phyloP scores from a whole-genome alignment of 768 basidiomycete species.

The Holtermannia corniformis region DNA sequence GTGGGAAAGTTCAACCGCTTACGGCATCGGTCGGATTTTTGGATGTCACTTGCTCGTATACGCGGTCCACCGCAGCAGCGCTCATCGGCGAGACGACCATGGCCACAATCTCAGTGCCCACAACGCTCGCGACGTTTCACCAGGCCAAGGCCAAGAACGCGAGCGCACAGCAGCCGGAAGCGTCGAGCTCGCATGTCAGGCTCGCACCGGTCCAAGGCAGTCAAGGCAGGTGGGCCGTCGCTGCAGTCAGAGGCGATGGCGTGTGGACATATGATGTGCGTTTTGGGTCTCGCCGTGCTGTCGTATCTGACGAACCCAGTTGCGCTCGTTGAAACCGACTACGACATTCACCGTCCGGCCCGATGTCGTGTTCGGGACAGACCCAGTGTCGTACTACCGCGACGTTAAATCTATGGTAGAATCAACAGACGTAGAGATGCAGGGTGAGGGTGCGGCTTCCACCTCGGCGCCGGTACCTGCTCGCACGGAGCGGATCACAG shows the following conservation, averaged over 20 bases:
- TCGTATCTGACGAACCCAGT: constrained; percentile 6
- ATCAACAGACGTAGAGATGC: constrained; percentile 13
- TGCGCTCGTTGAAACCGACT: constrained; percentile 29
- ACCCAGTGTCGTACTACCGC: constrained; percentile 12
- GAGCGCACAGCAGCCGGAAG: neutral
- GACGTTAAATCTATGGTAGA: constrained; percentile 12
- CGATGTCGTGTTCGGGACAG: constrained; percentile 25
- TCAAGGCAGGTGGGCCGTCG: constrained; percentile 23
- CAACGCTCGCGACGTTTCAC: constrained; percentile 29
- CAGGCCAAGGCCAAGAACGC: neutral
- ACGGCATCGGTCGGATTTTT: no score
- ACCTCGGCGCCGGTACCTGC: neutral
- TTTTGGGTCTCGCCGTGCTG: neutral
- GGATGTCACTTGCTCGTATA: no score
- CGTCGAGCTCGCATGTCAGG: constrained; percentile 16
- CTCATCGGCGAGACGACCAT: no score
- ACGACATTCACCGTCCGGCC: constrained; percentile 39
- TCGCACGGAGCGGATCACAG: constrained; percentile 11
- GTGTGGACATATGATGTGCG: constrained; percentile 42
- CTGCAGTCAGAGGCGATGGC: constrained; percentile 39
- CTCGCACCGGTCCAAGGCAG: constrained; percentile 26
- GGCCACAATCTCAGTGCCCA: constrained; percentile 27
- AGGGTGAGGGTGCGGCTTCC: constrained; percentile 10
- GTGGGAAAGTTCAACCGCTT: no score
- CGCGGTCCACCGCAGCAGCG: no score